A percentile compares a stretch with the other conserved stretches of the same genome.
These are phyloP conservation scores for Colletotrichum gigasporum DNA, from an alignment of 2,329 filamentous ascomycete species.

Conservation along the genomic window DNA sequence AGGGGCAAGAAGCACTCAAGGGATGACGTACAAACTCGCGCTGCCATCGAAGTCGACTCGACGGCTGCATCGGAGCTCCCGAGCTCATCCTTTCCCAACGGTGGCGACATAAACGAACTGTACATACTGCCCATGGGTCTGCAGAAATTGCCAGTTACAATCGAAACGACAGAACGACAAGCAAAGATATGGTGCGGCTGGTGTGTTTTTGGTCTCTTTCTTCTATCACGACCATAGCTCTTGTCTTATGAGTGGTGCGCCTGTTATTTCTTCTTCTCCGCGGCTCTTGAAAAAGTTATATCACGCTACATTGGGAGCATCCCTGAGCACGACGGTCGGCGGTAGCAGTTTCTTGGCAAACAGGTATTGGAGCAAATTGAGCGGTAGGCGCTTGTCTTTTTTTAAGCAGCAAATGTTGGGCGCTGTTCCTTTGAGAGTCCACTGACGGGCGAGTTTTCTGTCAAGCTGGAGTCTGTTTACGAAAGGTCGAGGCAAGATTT, in stretches of 20 bases:
- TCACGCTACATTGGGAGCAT: slow-evolving; percentile 15
- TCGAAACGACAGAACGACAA: not conserved
- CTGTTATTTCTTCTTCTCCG: slow-evolving; percentile 9
- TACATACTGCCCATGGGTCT: not conserved
- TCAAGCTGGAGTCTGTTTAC: not conserved
- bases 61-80: no score
- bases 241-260: not conserved
- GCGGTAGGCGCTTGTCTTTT: slow-evolving; percentile 3
- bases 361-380: not conserved
- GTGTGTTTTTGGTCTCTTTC: not conserved
- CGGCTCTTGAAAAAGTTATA: slow-evolving; percentile 21
- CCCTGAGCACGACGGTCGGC: slow-evolving; percentile 5
- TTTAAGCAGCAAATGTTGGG: not conserved
- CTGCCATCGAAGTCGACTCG: no score
- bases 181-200: not conserved
- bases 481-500: not conserved
- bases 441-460: not conserved
- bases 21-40: no score
- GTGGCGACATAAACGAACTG: not conserved
- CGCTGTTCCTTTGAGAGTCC: not conserved
- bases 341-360: not conserved
- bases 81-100: no score
- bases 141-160: not conserved
- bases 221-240: not conserved
- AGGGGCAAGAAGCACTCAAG: no score